Evolutionary conservation across 306 rosid species (phyloP).

Genomic region (Herpetospermum pedunculosum): DNA sequence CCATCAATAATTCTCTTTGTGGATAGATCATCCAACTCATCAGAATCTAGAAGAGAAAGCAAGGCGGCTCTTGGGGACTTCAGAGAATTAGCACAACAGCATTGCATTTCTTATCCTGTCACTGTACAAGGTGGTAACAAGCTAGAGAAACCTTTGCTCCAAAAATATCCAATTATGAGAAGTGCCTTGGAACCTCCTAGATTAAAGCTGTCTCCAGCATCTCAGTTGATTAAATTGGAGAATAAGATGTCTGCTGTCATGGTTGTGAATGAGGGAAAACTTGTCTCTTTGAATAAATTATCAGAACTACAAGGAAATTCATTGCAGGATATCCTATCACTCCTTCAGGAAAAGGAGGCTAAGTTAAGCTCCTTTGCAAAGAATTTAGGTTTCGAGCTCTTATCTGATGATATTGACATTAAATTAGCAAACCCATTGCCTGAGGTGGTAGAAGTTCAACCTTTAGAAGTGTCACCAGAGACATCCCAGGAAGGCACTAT

Average conservation of each 20-base stretch:
- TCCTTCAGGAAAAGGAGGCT: slow-evolving; percentile 39
- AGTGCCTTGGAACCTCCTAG: slow-evolving; percentile 45
- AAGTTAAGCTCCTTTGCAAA: slow-evolving; percentile 76
- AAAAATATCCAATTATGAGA: slow-evolving; percentile 25
- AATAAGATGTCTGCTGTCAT: slow-evolving; percentile 48
- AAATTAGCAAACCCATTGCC: slow-evolving; percentile 31
- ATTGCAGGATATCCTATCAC: slow-evolving; percentile 52
- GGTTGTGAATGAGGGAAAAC: slow-evolving; percentile 57
- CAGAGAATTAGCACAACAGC: slow-evolving; percentile 53
- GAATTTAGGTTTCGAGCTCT: slow-evolving; percentile 83
- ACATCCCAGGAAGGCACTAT: slow-evolving; percentile 25
- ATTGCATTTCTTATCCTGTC: slow-evolving; percentile 26
- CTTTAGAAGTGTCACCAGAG: slow-evolving; percentile 32
- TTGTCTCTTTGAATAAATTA: slow-evolving; percentile 44
- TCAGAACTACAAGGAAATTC: slow-evolving; percentile 53
- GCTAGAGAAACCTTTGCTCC: slow-evolving; percentile 26
- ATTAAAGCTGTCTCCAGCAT: slow-evolving; percentile 38
- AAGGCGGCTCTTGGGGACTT: slow-evolving; percentile 52
- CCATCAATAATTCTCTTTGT: slow-evolving; percentile 77
- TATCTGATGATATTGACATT: slow-evolving; percentile 77
- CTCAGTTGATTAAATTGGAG: slow-evolving; percentile 40
- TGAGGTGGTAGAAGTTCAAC: slow-evolving; percentile 28
- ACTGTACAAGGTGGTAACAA: slow-evolving; percentile 21
- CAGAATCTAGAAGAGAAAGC: slow-evolving; percentile 46
- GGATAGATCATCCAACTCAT: slow-evolving; percentile 62